Evolutionary conservation across 495 filamentous ascomycete species (phyloP).

Genomic region (Jackrogersella multiformis): DNA sequence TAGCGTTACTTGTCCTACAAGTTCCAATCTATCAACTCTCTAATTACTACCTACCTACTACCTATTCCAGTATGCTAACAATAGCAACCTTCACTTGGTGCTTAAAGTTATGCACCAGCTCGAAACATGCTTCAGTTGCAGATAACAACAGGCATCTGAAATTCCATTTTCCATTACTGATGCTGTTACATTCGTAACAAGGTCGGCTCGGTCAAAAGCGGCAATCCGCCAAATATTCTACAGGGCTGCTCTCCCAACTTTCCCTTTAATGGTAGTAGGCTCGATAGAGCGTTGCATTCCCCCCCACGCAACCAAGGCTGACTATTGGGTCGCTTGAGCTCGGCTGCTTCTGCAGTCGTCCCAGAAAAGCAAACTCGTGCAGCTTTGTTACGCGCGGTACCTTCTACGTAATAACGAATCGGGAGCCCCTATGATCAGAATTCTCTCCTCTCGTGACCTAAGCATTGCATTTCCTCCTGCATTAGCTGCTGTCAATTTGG

Average conservation of each 20-base stretch:
- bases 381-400: slow-evolving; percentile 36
- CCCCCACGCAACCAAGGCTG: slow-evolving; percentile 33
- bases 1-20: background rate
- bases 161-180: slow-evolving; percentile 25
- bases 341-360: slow-evolving; percentile 30
- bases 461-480: slow-evolving; percentile 36
- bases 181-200: slow-evolving; percentile 37
- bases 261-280: slow-evolving; percentile 15
- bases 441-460: slow-evolving; percentile 43
- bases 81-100: background rate
- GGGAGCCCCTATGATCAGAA: slow-evolving; percentile 31
- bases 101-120: slow-evolving; percentile 23
- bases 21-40: background rate
- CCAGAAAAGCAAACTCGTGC: slow-evolving; percentile 38
- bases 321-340: slow-evolving; percentile 33
- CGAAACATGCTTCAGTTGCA: slow-evolving; percentile 18
- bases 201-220: slow-evolving; percentile 31
- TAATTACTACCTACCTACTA: too few relatives aligned
- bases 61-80: background rate
- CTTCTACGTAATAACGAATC: slow-evolving; percentile 37
- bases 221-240: slow-evolving; percentile 33
- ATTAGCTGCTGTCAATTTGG: slow-evolving; percentile 29
- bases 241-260: slow-evolving; percentile 36
- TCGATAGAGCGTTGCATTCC: slow-evolving; percentile 37
- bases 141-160: slow-evolving; percentile 22